Evolutionary conservation across 805 yeast genomes (phyloP), one percentile per base, ranked within the genome.

Genomic region (Vanderwaltozyma verrucispora): DNA sequence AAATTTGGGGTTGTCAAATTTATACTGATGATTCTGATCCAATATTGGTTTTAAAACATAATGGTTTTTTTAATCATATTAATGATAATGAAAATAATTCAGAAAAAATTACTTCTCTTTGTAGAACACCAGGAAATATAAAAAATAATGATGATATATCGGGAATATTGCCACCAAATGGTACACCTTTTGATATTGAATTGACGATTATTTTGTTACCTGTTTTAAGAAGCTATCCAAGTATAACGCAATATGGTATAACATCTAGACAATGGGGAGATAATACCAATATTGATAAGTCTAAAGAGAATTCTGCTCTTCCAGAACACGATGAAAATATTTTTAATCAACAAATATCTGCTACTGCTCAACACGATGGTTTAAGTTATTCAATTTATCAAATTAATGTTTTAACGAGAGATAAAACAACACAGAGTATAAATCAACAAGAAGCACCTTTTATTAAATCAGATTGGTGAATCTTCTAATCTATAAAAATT

Each of bases 21-120:
- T 92, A 89, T 59, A 84, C 96, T 0, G 97, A 92, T 59, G 98
- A 89, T 57, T 81, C 95, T 1, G 95, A 89, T 56, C 63, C 88
- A 2, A 68, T 89, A 27, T 68, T 83, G 5, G 80, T 78, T 0
- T 62, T 89, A 36, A 71, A 75, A 44, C 97, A 92, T 50, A 64
- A 77, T 43, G 96, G 1, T 60, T 79, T 32, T 53, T 54, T 24
- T 43, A 45, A 7, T 48, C 57, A 9, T 49, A 49, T 6, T 53
- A 47, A 10, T 15, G 29, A 12, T 18, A 46, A 28, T 30, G 43
- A 38, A 38, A 51, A 42, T n/a, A n/a, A n/a, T n/a, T n/a, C n/a
- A n/a, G n/a, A n/a, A n/a, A n/a, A n/a, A n/a, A n/a, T n/a, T 42
- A 44, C 2, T 39, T 41, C 11, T 37, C 41, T 25, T 47, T 12